A percentile compares a stretch with the other conserved stretches of the same genome.
phyloP scores from a whole-genome alignment of 2,329 filamentous ascomycete species.

The Ophiostoma australiae region DNA sequence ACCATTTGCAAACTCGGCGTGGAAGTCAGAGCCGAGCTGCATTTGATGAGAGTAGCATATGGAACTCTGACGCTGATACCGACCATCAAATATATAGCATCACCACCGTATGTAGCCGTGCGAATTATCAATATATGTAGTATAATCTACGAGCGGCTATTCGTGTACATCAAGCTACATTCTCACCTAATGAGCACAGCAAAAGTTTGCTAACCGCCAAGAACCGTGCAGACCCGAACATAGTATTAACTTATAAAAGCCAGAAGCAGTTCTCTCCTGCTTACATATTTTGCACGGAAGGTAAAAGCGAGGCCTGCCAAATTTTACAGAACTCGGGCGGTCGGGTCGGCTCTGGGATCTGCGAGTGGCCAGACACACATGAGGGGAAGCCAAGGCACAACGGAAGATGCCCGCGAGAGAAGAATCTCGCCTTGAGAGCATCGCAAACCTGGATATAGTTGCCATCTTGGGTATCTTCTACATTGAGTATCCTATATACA shows the following conservation, averaged over 20 bases:
- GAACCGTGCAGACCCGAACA: neutral
- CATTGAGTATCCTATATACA: neutral
- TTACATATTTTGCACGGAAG: neutral
- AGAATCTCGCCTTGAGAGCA: neutral
- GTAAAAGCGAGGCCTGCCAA: neutral
- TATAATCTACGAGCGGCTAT: neutral
- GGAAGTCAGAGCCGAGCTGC: neutral
- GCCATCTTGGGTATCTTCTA: neutral
- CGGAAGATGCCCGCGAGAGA: neutral
- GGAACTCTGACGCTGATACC: too few species aligned
- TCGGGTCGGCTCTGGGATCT: neutral
- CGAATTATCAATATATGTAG: neutral
- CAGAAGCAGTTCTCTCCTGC: neutral
- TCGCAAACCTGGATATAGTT: neutral
- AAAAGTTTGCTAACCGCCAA: neutral
- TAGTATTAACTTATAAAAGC: neutral
- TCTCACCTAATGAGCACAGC: neutral
- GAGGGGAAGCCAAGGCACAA: slow-evolving; percentile 5
- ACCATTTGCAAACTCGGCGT: neutral
- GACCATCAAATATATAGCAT: neutral
- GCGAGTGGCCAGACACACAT: neutral
- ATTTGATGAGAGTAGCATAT: neutral
- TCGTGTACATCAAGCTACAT: neutral
- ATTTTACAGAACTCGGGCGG: neutral
- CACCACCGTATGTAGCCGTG: neutral